Evolutionary conservation across 1,284 basidiomycete species (phyloP).

Genomic region (Ustilago bromivora): DNA sequence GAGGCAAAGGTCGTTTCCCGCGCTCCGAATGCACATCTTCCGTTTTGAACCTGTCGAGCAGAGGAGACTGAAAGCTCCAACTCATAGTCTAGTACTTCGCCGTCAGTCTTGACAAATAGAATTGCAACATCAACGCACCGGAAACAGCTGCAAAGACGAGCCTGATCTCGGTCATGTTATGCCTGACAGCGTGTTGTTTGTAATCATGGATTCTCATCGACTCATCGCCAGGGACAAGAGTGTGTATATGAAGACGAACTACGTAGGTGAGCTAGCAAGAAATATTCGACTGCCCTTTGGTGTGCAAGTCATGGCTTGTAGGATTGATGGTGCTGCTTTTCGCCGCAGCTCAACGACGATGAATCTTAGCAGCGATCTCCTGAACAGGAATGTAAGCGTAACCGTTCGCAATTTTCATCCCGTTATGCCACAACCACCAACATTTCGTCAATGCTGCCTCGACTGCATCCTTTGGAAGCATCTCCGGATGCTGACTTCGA

Average conservation of each 20-base stretch:
- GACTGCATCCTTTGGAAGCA: not conserved
- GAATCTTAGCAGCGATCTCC: constrained; percentile 15
- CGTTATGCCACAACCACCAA: not conserved
- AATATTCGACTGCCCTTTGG: not conserved
- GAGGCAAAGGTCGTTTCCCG: no score
- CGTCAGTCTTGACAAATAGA: no score
- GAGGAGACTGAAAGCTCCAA: no score
- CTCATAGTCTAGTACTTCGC: no score
- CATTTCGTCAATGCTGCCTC: not conserved
- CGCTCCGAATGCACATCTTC: no score
- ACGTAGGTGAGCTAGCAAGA: not conserved
- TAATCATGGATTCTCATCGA: no score
- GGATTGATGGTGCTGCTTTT: not conserved
- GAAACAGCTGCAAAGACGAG: not conserved
- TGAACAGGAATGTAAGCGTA: not conserved
- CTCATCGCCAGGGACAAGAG: no score
- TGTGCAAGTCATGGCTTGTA: not conserved
- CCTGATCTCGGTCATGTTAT: not conserved
- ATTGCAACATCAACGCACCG: not conserved
- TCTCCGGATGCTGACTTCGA: not conserved
- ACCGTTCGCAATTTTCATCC: not conserved
- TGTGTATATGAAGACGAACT: not conserved
- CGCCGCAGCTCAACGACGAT: constrained; percentile 2
- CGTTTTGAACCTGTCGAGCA: no score
- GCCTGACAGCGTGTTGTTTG: no score